Percentiles rank a stretch among this genome's conserved stretches.
Evolutionary conservation across 495 filamentous ascomycete species (phyloP).

Genomic region (Podospora conica): DNA sequence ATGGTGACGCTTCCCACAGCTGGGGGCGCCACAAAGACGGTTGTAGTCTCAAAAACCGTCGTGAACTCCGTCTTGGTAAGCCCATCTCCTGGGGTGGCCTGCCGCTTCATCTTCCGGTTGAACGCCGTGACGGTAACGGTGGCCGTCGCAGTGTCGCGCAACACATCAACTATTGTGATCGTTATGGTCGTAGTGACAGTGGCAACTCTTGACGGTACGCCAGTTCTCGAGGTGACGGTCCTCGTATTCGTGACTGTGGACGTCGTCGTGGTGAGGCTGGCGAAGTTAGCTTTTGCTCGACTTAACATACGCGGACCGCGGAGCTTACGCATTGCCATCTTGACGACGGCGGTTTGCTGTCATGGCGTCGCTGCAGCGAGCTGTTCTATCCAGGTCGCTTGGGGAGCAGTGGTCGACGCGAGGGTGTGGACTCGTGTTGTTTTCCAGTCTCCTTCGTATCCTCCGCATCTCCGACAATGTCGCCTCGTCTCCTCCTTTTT

Average conservation of each 20-base stretch:
- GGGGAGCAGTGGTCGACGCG: neutral
- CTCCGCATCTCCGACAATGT: neutral
- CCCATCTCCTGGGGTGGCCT: slow-evolving; percentile 3
- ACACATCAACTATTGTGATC: slow-evolving; percentile 8
- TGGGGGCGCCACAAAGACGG: slow-evolving; percentile 11
- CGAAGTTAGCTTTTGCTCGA: neutral
- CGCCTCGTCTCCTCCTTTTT: neutral
- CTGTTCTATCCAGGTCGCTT: neutral
- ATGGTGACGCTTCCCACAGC: slow-evolving; percentile 6
- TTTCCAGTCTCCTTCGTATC: neutral
- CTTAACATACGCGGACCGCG: neutral
- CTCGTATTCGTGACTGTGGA: slow-evolving; percentile 10
- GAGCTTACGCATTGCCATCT: neutral
- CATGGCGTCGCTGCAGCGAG: no score
- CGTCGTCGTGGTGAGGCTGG: slow-evolving; percentile 16
- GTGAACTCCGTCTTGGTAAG: slow-evolving; percentile 1
- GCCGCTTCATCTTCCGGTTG: neutral
- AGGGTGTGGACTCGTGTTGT: neutral
- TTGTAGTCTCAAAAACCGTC: slow-evolving; percentile 20
- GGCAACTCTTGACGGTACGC: slow-evolving; percentile 11
- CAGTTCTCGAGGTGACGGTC: slow-evolving; percentile 15
- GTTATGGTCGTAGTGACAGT: slow-evolving; percentile 20
- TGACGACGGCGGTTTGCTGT: neutral
- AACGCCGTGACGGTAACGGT: slow-evolving; percentile 15
- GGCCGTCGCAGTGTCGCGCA: neutral